Evolutionary conservation across 2,329 filamentous ascomycete genomes (phyloP), one percentile per base, ranked within the genome.

Genomic region (Penicillium sp.): DNA sequence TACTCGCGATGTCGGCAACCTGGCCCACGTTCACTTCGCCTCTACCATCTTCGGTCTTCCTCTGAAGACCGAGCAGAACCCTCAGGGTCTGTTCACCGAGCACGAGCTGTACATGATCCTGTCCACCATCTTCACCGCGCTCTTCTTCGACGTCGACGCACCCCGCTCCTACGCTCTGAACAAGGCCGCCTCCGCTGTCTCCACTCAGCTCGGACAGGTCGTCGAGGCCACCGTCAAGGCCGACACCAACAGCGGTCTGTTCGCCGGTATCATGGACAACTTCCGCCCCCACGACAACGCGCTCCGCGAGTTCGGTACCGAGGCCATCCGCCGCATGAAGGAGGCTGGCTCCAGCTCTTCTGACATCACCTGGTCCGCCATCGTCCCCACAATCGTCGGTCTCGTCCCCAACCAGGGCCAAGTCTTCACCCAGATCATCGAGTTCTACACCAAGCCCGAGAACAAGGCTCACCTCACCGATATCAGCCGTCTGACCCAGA

Each of bases 351-450:
- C 89, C 54, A 83, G 77, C 48, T 75, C 80, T 3, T 79, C 85
- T 22, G 86, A 92, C 47, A 84, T 92, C 56, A 84, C 88, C 0
- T 90, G 85, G 83, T 81, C 81, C 22, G 86, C 90, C 66, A 81
- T 92, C 38, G 65, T 92, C 45, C 88, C 89, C 0, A 85, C 85
- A 0, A 84, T 85, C 0, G 81, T 81, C 4, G 83, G 86, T 1
- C 82, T 88, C 70, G 85, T 89, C 7, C 85, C 89, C 1, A 89
- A 85, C 63, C 87, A 92, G 68, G 85, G 83, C 1, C 83, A 89
- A 65, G 78, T 88, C 63, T 90, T 92, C 67, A 84, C 87, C 1
- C 87, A 89, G 74, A 80, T 88, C 2, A 77, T 91, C 16, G 88
- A 92, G 67, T 91, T 83, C 73, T 92, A 88, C 67, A 79, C 92